Evolutionary conservation across 495 filamentous ascomycete species (phyloP).

Genomic region (Umbilicaria muhlenbergii): DNA sequence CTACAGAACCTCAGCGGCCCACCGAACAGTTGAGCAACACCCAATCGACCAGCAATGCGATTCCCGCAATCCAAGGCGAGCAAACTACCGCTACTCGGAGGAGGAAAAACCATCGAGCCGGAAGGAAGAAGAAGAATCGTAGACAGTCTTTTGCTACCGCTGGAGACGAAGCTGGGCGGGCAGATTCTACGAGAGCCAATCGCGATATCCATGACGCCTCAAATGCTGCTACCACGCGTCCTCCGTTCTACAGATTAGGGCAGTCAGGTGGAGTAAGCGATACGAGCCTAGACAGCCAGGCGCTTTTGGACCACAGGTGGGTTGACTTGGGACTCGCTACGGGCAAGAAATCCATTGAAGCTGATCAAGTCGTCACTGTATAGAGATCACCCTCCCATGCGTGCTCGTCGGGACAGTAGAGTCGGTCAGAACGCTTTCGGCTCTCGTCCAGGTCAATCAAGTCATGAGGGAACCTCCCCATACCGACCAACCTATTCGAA

Average conservation of each 20-base stretch:
- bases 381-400: slow-evolving; percentile 56
- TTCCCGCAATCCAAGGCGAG: slow-evolving; percentile 3
- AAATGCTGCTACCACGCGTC: slow-evolving; percentile 12
- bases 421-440: slow-evolving; percentile 21
- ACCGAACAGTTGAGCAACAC: slow-evolving; percentile 8
- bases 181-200: slow-evolving; percentile 17
- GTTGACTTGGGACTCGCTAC: background rate
- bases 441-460: slow-evolving; percentile 10
- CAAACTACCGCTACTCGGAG: slow-evolving; percentile 9
- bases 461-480: slow-evolving; percentile 18
- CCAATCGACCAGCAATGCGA: slow-evolving; percentile 8
- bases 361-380: background rate
- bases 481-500: slow-evolving; percentile 10
- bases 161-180: slow-evolving; percentile 25
- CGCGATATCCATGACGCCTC: slow-evolving; percentile 19
- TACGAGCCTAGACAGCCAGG: slow-evolving; percentile 71
- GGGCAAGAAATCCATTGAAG: background rate
- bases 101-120: slow-evolving; percentile 32
- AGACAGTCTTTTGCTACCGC: slow-evolving; percentile 47
- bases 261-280: slow-evolving; percentile 40
- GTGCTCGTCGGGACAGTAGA: slow-evolving; percentile 48
- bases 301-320: slow-evolving; percentile 67
- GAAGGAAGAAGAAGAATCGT: slow-evolving; percentile 45
- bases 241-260: slow-evolving; percentile 42
- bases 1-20: slow-evolving; percentile 7